Conservation (phyloP, 306 rosid species). For the Vachellia pachyceras region DNA sequence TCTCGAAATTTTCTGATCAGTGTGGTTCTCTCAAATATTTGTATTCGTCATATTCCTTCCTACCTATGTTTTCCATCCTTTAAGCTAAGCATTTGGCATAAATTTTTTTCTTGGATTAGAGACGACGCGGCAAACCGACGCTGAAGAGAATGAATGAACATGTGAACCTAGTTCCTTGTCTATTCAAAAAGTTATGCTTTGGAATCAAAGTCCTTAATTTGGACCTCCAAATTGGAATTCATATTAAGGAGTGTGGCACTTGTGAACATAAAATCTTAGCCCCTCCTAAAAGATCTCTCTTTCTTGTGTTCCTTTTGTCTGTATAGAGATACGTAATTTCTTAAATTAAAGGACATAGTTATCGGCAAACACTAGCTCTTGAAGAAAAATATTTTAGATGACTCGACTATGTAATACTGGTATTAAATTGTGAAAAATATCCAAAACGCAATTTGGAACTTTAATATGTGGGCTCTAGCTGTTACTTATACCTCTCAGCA, state of each 20-base stretch:
- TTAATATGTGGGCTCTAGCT: not conserved
- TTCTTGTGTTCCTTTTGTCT: slow-evolving; percentile 10
- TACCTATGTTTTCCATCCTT: too few relatives aligned
- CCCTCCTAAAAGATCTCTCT: not conserved
- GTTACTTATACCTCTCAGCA: not conserved
- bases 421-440: too few relatives aligned
- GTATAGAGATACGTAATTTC: not conserved
- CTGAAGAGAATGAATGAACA: slow-evolving; percentile 47
- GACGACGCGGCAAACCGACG: slow-evolving; percentile 68
- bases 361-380: not conserved
- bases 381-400: not conserved
- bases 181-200: slow-evolving; percentile 40
- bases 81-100: slow-evolving; percentile 5
- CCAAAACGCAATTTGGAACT: not conserved
- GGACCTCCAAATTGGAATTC: slow-evolving; percentile 24
- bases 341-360: not conserved
- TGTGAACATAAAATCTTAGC: not conserved
- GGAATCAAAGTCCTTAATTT: slow-evolving; percentile 42
- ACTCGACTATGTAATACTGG: not conserved
- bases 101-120: slow-evolving; percentile 22
- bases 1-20: too few relatives aligned
- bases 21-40: too few relatives aligned
- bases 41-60: too few relatives aligned
- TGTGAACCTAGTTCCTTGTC: slow-evolving; percentile 47
- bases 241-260: not conserved